Conservation (phyloP, 225 moss, liverwort and hornwort species). For the Straminergon stramineum region DNA sequence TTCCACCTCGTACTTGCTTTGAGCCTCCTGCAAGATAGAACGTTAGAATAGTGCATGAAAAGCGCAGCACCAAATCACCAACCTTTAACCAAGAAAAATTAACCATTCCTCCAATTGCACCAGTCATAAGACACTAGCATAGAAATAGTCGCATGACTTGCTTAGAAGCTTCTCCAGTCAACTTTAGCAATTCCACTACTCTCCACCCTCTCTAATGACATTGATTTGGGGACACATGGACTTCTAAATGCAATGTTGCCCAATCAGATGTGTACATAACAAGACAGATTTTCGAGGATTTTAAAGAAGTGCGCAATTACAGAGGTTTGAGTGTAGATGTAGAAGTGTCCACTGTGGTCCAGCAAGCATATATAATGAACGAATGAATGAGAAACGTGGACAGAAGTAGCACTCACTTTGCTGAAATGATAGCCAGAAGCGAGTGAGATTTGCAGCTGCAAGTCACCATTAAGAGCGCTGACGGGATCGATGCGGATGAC, state of each 20-base stretch:
- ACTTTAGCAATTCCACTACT: background rate
- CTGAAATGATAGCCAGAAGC: constrained; percentile 83
- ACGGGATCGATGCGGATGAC: constrained; percentile 62
- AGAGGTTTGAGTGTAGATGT: background rate
- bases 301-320: background rate
- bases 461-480: constrained; percentile 45
- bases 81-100: background rate
- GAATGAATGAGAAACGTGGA: background rate
- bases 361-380: background rate
- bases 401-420: constrained; percentile 23
- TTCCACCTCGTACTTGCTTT: constrained; percentile 87
- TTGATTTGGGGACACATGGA: background rate
- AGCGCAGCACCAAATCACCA: background rate
- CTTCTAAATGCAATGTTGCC: background rate
- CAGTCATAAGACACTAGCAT: background rate
- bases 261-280: background rate
- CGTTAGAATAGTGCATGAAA: background rate
- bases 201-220: background rate
- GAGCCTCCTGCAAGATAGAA: constrained; percentile 58
- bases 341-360: background rate
- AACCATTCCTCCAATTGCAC: background rate
- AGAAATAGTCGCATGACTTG: background rate
- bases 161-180: background rate
- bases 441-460: constrained; percentile 74
- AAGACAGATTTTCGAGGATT: background rate